Conservation (phyloP, 73 alveolate genomes). For the Tetrahymena borealis region DNA sequence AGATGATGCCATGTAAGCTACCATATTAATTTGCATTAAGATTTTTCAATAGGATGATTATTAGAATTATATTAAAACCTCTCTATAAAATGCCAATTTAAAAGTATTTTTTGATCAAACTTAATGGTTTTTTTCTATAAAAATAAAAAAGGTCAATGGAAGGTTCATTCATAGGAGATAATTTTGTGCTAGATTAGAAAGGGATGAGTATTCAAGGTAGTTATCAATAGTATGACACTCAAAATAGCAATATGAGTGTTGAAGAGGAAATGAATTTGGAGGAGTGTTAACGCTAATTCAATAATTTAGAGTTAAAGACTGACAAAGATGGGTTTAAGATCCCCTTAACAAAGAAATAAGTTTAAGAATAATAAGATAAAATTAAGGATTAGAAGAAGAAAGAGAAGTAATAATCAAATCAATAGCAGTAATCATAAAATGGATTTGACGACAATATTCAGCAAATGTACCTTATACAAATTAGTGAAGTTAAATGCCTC, state of each 20-base stretch:
- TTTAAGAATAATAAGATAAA: not conserved
- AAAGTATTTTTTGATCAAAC: not conserved
- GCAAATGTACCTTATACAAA: not conserved
- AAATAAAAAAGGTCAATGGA: not conserved
- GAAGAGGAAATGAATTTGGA: not conserved
- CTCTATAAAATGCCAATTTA: not conserved
- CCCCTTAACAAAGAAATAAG: not conserved
- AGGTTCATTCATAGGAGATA: not conserved
- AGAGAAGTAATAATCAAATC: not conserved
- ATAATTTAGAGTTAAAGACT: not conserved
- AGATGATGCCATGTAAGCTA: not conserved
- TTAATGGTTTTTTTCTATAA: not conserved
- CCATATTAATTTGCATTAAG: not conserved
- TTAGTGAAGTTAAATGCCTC: conserved; percentile 9
- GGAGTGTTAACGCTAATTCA: not conserved
- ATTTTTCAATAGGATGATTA: not conserved
- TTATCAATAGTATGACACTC: not conserved
- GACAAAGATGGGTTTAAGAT: not conserved
- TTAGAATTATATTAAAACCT: not conserved
- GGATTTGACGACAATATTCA: no score
- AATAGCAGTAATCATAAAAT: not conserved
- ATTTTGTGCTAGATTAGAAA: not conserved
- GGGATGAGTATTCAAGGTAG: not conserved
- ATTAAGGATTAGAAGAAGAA: not conserved
- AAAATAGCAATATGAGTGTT: not conserved